These are phyloP conservation scores for Lathyrus aphaca DNA, from an alignment of 306 rosid species.

Conservation along the genomic window DNA sequence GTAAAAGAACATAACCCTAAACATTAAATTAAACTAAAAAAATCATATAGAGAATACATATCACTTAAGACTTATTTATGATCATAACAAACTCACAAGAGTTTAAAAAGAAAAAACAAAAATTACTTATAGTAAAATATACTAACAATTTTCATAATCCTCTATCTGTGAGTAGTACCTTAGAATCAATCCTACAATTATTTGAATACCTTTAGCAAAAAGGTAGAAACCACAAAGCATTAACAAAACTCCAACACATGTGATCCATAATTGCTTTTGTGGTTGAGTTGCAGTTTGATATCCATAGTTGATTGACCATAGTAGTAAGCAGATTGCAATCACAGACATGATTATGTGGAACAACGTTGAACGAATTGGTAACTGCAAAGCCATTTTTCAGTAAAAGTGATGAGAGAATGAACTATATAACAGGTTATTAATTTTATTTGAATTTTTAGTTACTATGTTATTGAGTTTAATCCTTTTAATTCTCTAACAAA, in stretches of 20 bases:
- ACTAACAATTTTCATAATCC: neutral
- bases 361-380: slow-evolving; percentile 6
- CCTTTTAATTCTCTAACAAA: too few species aligned
- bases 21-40: too few species aligned
- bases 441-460: too few species aligned
- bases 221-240: slow-evolving; percentile 50
- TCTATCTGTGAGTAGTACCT: slow-evolving; percentile 24
- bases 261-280: slow-evolving; percentile 25
- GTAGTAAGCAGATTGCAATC: slow-evolving; percentile 36
- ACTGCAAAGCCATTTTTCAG: slow-evolving; percentile 33
- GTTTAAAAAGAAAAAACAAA: neutral
- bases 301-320: slow-evolving; percentile 39
- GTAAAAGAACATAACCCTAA: too few species aligned
- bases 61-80: too few species aligned
- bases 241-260: slow-evolving; percentile 44
- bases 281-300: slow-evolving; percentile 36
- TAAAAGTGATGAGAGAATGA: too few species aligned
- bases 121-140: neutral
- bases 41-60: too few species aligned
- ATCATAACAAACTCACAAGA: too few species aligned
- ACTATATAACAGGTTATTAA: too few species aligned
- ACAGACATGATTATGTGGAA: slow-evolving; percentile 20
- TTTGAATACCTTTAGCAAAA: slow-evolving; percentile 43
- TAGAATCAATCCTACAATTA: slow-evolving; percentile 43
- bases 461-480: too few species aligned